These are phyloP conservation scores for Carallia brachiata DNA, from an alignment of 345 rosid genomes.

Conservation along the genomic window DNA sequence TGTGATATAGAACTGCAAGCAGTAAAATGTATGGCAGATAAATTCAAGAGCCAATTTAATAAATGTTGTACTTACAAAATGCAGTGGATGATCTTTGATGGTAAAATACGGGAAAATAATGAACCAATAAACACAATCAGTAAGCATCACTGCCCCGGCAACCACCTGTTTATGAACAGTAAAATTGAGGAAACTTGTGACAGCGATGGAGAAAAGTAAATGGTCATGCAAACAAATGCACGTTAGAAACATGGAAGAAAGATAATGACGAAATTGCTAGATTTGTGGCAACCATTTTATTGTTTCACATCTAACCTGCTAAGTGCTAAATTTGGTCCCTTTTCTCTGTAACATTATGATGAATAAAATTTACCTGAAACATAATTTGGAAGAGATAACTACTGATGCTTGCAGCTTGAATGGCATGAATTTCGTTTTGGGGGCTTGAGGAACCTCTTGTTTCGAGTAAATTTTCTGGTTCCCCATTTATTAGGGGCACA, in stretches of 20 bases:
- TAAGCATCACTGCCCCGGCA: slow-evolving; percentile 67
- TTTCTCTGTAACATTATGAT: too few relatives aligned
- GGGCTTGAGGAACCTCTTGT: slow-evolving; percentile 12
- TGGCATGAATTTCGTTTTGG: slow-evolving; percentile 16
- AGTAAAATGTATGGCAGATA: background rate
- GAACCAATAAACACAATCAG: slow-evolving; percentile 61
- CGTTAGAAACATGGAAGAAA: background rate
- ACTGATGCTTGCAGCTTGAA: slow-evolving; percentile 24
- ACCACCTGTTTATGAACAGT: slow-evolving; percentile 38
- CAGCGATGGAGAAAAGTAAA: background rate
- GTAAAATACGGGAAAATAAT: slow-evolving; percentile 64
- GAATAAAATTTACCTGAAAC: slow-evolving; percentile 46
- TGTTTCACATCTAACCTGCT: too few relatives aligned
- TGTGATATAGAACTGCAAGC: background rate
- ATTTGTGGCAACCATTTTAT: background rate
- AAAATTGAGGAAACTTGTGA: slow-evolving; percentile 8
- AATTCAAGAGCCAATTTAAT: background rate
- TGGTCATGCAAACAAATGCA: background rate
- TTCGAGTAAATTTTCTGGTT: slow-evolving; percentile 16
- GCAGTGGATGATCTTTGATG: slow-evolving; percentile 41
- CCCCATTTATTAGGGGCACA: slow-evolving; percentile 35
- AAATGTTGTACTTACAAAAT: slow-evolving; percentile 44
- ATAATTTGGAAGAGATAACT: slow-evolving; percentile 53
- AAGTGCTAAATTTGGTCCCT: too few relatives aligned
- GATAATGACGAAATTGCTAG: background rate